Base-by-base conservation (phyloP, 257 asterid genomes). In the Thymus mandschuricus region DNA sequence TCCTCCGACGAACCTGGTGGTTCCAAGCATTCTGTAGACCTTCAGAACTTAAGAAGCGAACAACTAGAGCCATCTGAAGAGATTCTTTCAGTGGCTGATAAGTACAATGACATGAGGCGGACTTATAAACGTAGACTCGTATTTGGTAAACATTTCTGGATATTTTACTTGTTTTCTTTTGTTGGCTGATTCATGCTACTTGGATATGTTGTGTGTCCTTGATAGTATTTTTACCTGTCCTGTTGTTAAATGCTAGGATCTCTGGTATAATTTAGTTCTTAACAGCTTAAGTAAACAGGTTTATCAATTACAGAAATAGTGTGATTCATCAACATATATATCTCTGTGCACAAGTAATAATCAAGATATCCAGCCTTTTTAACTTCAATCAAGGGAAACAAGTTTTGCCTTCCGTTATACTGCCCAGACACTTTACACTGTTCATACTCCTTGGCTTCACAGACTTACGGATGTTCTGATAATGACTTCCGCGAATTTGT, bases 31-130 rank as follows among this genome's bases (percentile, higher is more conserved):
- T 73, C 83, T 12, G 56, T 76, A 78, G 86, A 83, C 79, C 88
- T 86, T 83, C 91, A 73, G 79, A 80, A 83, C 76, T 81, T 92
- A 78, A 83, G 82, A 76, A 72, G 66, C 59, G 71, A 80, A 49
- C 88, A 83, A 77, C 89, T 86, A 67, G 84, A 87, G 70, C 84
- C 84, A 21, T 74, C 96, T 60, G 85, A 81, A 60, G 79, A 83
- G 83, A 86, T 95, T 69, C 83, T 82, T 80, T 95, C 96, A 4
- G 81, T 86, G 88, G 89, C 90, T 75, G 98, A 95, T 65, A 95
- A 95, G 82, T 92, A 92, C 85, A 86, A 86, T 75, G 68, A 80
- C 78, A 95, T 95, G 99, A 82, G 84, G 81, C 81, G 81, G 61
- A 95, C 97, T 56, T 82, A 84, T 71, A 85, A 83, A 85, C 88